phyloP scores from a whole-genome alignment of 768 basidiomycete genomes.

The Agrocybe pediades region DNA sequence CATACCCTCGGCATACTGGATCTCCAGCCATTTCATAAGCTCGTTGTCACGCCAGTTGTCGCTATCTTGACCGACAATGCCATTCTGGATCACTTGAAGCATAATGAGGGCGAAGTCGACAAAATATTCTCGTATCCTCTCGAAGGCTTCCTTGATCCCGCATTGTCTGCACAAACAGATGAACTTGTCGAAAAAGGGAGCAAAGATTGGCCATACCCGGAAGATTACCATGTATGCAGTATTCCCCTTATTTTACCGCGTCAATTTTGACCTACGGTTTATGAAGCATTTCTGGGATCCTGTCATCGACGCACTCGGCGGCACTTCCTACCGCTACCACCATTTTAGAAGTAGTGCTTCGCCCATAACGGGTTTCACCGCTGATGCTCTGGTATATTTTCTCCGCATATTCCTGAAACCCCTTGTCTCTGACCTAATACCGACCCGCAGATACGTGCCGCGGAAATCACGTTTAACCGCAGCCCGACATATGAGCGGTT shows the following conservation, averaged over 20 bases:
- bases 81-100: conserved; percentile 49
- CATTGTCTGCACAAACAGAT: conserved; percentile 34
- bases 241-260: not conserved
- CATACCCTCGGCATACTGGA: conserved; percentile 62
- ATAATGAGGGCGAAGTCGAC: conserved; percentile 67
- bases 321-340: conserved; percentile 68
- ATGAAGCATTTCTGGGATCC: conserved; percentile 54
- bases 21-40: conserved; percentile 57
- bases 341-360: conserved; percentile 73
- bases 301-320: conserved; percentile 41
- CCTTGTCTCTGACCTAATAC: not conserved
- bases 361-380: conserved; percentile 77
- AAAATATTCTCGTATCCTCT: conserved; percentile 78
- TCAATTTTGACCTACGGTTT: not conserved
- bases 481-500: conserved; percentile 53
- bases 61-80: conserved; percentile 57
- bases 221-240: conserved; percentile 64
- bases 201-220: conserved; percentile 73
- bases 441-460: conserved; percentile 53
- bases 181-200: conserved; percentile 53
- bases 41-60: conserved; percentile 79
- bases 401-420: not conserved
- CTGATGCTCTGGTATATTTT: conserved; percentile 68
- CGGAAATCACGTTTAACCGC: conserved; percentile 60
- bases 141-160: conserved; percentile 65